phyloP scores from a whole-genome alignment of 495 filamentous ascomycete species.

The Lichenothelia convexa region DNA sequence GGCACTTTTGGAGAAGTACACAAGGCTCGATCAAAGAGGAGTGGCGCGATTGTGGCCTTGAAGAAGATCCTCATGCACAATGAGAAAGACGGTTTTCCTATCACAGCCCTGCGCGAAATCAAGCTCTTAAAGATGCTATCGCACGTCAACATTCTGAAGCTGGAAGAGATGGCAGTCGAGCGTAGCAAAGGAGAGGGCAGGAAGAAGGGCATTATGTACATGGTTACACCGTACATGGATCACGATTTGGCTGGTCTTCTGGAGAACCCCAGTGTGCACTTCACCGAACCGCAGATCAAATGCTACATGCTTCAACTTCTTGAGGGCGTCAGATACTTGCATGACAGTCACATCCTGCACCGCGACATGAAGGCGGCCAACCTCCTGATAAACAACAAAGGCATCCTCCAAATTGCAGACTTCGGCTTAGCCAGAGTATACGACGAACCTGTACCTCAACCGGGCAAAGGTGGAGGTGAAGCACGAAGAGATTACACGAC shows the following conservation, averaged over 20 bases:
- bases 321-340: constrained; percentile 74
- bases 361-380: constrained; percentile 99
- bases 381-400: constrained; percentile 84
- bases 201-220: constrained; percentile 82
- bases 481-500: constrained; percentile 82
- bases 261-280: constrained; percentile 77
- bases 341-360: constrained; percentile 78
- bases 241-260: constrained; percentile 91
- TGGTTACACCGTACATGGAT: constrained; percentile 98
- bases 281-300: constrained; percentile 83
- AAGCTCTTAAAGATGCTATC: constrained; percentile 88
- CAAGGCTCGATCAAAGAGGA: constrained; percentile 61
- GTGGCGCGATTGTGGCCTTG: constrained; percentile 56
- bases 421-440: constrained; percentile 91
- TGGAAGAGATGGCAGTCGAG: constrained; percentile 96
- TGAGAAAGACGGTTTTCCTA: constrained; percentile 69
- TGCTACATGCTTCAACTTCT: constrained; percentile 93
- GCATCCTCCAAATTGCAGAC: constrained; percentile 90
- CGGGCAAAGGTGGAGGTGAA: constrained; percentile 66
- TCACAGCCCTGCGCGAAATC: constrained; percentile 71
- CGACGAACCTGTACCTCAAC: constrained; percentile 63
- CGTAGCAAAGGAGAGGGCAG: constrained; percentile 50
- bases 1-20: constrained; percentile 97
- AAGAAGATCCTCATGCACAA: constrained; percentile 92
- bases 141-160: constrained; percentile 68